phyloP scores from a whole-genome alignment of 2,329 filamentous ascomycete genomes.

The Chaetomium sp. region DNA sequence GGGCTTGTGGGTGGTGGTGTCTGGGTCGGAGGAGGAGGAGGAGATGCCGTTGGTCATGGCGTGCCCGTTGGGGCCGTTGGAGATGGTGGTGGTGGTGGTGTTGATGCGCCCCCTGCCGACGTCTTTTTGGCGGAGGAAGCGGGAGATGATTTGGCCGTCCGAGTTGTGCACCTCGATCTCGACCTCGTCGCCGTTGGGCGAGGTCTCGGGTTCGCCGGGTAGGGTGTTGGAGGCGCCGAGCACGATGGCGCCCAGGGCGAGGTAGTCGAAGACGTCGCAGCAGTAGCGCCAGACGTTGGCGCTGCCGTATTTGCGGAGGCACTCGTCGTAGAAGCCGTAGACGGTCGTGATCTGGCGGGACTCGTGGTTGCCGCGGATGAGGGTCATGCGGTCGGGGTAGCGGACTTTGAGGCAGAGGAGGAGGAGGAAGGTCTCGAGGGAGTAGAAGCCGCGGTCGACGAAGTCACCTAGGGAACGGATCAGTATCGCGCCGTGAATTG shows the following conservation, averaged over 20 bases:
- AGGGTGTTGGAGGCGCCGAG: conserved; percentile 78
- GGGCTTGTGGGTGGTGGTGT: conserved; percentile 34
- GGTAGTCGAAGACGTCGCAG: conserved; percentile 97
- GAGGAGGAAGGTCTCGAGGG: conserved; percentile 92
- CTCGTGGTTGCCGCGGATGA: conserved; percentile 94
- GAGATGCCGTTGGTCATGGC: conserved; percentile 29
- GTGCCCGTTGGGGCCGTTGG: conserved; percentile 31
- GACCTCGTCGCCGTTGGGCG: conserved; percentile 65
- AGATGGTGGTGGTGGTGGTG: conserved; percentile 10
- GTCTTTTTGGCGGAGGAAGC: conserved; percentile 58
- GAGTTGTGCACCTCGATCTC: conserved; percentile 94
- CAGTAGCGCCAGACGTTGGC: conserved; percentile 97
- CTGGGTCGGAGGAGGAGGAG: conserved; percentile 35
- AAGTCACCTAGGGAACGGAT: conserved; percentile 70
- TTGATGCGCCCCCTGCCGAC: conserved; percentile 32
- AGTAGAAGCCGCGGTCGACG: conserved; percentile 97
- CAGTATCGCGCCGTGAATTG: neutral
- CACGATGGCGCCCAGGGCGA: conserved; percentile 85
- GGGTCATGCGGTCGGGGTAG: conserved; percentile 94
- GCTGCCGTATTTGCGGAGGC: conserved; percentile 90
- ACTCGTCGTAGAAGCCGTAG: conserved; percentile 98
- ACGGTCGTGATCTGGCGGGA: conserved; percentile 96
- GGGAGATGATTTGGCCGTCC: conserved; percentile 74
- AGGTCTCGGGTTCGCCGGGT: conserved; percentile 45
- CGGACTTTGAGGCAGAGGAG: conserved; percentile 95